Base-by-base conservation (phyloP, 2,329 filamentous ascomycete species). In the Beauveria sp. region DNA sequence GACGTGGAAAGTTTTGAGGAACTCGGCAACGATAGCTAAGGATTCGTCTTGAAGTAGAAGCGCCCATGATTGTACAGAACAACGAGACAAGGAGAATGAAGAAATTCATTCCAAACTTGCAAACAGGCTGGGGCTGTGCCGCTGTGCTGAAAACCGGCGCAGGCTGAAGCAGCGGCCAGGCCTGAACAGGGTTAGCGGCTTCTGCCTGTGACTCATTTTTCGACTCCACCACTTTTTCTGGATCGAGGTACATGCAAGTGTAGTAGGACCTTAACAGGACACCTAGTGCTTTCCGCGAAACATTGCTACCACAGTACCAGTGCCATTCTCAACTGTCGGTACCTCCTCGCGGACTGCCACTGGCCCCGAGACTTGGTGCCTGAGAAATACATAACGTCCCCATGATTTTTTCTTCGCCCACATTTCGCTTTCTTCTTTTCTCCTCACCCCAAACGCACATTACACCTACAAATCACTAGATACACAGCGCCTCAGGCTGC, bases 371-470 rank as follows among this genome's bases (percentile, higher is more conserved):
- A 56, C 64, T 77, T 72, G 74, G 71, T 79, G 77, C 77, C 77
- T 79, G 75, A 77, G 72, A 76, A 73, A 73, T 75, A 78, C 75
- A 78, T 75, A 77, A 73, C 67, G 61, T 69, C 64, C 67, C 67
- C 61, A 62, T 37, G 61, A 63, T 67, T 69, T 67, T 68, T 67
- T 34, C 24, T 54, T 47, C 59, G 47, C 62, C 62, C 55, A 59
- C 59, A 55, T 64, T 60, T 68, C 63, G 69, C 66, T 69, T 66
- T 68, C 68, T 69, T 67, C 69, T 70, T 69, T 67, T 71, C 69
- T 69, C 67, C 68, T 68, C 67, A 70, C 73, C 70, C 69, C 72
- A 68, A 70, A 69, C 62, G 28, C 59, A 57, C 64, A 65, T 64
- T 64, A 62, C 69, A 62, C 65, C 68, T 61, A 75, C 65, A 73